These are phyloP conservation scores for Chytridium lagenaria DNA, from an alignment of 371 early-diverging fungal species.

Conservation along the genomic window DNA sequence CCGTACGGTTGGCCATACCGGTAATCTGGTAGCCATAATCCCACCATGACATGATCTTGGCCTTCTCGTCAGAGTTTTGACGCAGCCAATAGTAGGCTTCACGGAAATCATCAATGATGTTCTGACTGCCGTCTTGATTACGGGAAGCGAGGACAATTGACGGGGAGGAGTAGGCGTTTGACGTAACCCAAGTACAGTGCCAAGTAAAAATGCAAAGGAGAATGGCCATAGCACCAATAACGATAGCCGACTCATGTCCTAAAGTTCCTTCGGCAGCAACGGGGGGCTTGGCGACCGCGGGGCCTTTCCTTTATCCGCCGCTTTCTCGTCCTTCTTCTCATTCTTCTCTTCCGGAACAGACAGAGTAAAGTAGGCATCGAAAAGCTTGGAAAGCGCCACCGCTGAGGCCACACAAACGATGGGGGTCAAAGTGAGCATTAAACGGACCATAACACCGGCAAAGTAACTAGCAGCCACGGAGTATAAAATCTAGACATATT, in stretches of 20 bases:
- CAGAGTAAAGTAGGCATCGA: conserved; percentile 72
- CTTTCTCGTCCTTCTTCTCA: conserved; percentile 16
- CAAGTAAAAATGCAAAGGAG: conserved; percentile 78
- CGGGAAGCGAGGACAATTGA: conserved; percentile 97
- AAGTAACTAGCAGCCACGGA: conserved; percentile 95
- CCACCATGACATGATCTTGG: conserved; percentile 99
- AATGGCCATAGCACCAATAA: conserved; percentile 68
- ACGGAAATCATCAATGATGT: conserved; percentile 99
- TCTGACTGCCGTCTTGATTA: conserved; percentile 81
- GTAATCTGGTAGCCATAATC: conserved; percentile 99
- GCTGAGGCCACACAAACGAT: conserved; percentile 95
- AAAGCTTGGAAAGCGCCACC: conserved; percentile 83
- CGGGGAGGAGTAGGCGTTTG: conserved; percentile 96
- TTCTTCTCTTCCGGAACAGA: conserved; percentile 15
- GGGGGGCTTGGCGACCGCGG: conserved; percentile 23
- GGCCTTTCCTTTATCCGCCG: conserved; percentile 5
- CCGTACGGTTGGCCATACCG: conserved; percentile 97
- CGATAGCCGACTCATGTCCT: conserved; percentile 29
- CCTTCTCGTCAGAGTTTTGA: conserved; percentile 90
- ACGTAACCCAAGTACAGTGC: conserved; percentile 99
- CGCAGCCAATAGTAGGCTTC: conserved; percentile 99
- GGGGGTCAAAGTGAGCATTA: conserved; percentile 97
- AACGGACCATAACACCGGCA: conserved; percentile 99
- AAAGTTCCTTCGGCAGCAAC: conserved; percentile 45
- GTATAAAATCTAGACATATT: conserved; percentile 87